These are phyloP conservation scores for Aspergillus hancockii DNA, from an alignment of 495 filamentous ascomycete genomes.

Conservation along the genomic window DNA sequence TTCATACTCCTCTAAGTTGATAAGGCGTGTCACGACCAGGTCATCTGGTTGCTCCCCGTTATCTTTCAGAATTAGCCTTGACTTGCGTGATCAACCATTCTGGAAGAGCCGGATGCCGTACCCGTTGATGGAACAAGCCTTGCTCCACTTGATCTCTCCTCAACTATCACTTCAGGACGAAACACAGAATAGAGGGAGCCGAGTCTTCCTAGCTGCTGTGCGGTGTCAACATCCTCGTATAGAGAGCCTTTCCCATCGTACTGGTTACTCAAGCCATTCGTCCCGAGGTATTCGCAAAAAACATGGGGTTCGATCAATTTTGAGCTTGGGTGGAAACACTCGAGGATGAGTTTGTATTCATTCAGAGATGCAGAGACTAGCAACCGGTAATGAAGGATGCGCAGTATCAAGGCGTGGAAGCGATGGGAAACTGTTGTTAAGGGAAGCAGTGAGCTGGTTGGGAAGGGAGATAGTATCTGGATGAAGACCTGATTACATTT, in stretches of 20 bases:
- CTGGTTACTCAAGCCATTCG: constrained; percentile 46
- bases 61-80: constrained; percentile 39
- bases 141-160: constrained; percentile 35
- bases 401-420: constrained; percentile 66
- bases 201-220: constrained; percentile 37
- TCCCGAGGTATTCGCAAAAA: constrained; percentile 67
- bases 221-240: constrained; percentile 35
- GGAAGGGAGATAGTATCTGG: constrained; percentile 60
- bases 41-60: constrained; percentile 18
- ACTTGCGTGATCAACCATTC: background rate
- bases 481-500: constrained; percentile 61
- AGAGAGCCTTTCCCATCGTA: constrained; percentile 40
- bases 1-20: constrained; percentile 67
- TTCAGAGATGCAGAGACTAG: constrained; percentile 54
- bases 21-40: constrained; percentile 43
- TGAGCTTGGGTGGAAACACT: constrained; percentile 75
- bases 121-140: constrained; percentile 15
- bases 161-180: constrained; percentile 53
- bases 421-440: constrained; percentile 62
- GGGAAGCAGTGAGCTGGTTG: constrained; percentile 60
- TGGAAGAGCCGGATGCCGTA: background rate
- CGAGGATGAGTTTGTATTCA: constrained; percentile 67
- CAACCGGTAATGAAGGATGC: constrained; percentile 67
- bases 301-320: constrained; percentile 67
- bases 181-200: constrained; percentile 58